Conservation (phyloP, 2,329 filamentous ascomycete genomes). For the Exophiala lecanii-corni region DNA sequence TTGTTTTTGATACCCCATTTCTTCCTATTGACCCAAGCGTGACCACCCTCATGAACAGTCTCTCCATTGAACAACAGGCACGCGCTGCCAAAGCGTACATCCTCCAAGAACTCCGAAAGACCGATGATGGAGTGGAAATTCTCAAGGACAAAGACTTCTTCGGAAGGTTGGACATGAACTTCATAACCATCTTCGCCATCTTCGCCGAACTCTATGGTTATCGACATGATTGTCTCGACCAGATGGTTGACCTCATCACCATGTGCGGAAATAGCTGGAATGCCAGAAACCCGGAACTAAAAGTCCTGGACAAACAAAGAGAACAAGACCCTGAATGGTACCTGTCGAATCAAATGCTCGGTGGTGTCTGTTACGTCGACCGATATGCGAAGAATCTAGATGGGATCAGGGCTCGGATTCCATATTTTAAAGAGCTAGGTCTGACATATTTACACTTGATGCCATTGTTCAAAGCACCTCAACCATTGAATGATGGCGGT, state of each 20-base stretch:
- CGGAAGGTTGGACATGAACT: constrained; percentile 21
- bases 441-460: constrained; percentile 26
- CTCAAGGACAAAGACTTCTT: constrained; percentile 22
- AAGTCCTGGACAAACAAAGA: constrained; percentile 19
- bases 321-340: constrained; percentile 25
- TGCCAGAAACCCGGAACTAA: constrained; percentile 16
- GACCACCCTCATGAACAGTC: constrained; percentile 8
- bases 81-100: constrained; percentile 25
- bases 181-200: constrained; percentile 25
- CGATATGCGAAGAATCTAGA: constrained; percentile 22
- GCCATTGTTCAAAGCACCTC: constrained; percentile 23
- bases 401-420: constrained; percentile 22
- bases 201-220: constrained; percentile 26
- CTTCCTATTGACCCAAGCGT: too few species aligned
- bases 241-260: constrained; percentile 23
- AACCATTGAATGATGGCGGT: constrained; percentile 24
- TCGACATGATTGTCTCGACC: constrained; percentile 24
- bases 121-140: constrained; percentile 14
- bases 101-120: constrained; percentile 22
- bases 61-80: constrained; percentile 24
- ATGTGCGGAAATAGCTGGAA: constrained; percentile 25
- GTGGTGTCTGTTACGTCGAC: constrained; percentile 25
- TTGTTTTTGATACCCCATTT: too few species aligned
- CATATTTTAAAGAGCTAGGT: constrained; percentile 26
- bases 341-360: constrained; percentile 25